A percentile compares a stretch with the other conserved stretches of the same genome.
Evolutionary conservation across 164 flowering plant genomes (phyloP).

Genomic region (Macadamia integrifolia): DNA sequence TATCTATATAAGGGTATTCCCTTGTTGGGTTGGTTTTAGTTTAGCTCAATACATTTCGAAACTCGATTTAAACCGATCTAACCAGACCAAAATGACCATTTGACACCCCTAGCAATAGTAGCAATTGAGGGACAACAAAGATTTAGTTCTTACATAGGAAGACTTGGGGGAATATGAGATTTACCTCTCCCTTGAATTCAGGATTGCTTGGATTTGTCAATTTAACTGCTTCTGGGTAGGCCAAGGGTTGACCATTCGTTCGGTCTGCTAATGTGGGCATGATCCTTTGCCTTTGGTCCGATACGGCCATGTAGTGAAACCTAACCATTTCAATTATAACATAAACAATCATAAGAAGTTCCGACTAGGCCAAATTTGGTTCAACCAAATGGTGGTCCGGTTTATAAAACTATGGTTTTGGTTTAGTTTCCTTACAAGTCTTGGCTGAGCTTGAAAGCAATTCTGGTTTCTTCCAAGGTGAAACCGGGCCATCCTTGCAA

Average conservation of each 20-base stretch:
- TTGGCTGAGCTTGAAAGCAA: constrained; percentile 79
- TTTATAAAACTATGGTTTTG: too few relatives aligned
- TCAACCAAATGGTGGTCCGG: too few relatives aligned
- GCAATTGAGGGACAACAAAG: too few relatives aligned
- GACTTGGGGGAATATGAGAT: too few relatives aligned
- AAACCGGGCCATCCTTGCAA: constrained; percentile 79
- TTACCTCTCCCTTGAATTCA: constrained; percentile 60
- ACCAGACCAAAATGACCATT: too few relatives aligned
- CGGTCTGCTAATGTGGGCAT: constrained; percentile 95
- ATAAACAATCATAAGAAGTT: neutral
- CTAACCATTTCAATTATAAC: constrained; percentile 21
- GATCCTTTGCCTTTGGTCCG: constrained; percentile 65
- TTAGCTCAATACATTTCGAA: too few relatives aligned
- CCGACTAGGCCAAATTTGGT: too few relatives aligned
- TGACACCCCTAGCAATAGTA: too few relatives aligned
- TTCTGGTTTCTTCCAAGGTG: constrained; percentile 47
- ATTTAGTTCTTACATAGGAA: too few relatives aligned
- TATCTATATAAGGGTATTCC: too few relatives aligned
- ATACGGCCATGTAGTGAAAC: constrained; percentile 88
- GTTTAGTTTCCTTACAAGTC: constrained; percentile 46
- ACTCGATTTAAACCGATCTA: too few relatives aligned
- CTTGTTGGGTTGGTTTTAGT: too few relatives aligned
- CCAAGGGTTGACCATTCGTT: constrained; percentile 56
- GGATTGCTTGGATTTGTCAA: constrained; percentile 57
- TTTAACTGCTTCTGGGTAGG: constrained; percentile 79